phyloP scores from a whole-genome alignment of 352 stramenopile species.

The Pythium rhizo-oryzae region DNA sequence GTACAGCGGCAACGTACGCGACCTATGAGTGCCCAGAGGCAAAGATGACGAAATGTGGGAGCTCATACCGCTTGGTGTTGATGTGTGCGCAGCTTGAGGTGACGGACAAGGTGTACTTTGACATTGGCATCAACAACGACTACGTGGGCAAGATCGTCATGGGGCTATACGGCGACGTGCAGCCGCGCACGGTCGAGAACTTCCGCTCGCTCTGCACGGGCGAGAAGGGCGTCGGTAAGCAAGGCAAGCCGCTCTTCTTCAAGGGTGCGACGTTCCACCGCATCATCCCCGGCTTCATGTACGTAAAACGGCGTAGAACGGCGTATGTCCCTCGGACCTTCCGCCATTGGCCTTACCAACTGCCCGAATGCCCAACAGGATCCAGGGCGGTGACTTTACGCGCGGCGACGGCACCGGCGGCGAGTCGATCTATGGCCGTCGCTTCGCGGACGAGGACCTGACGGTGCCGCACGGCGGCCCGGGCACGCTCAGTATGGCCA shows the following conservation, averaged over 20 bases:
- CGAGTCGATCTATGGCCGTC: conserved; percentile 93
- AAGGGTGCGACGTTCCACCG: conserved; percentile 98
- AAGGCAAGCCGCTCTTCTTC: conserved; percentile 94
- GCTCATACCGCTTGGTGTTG: neutral
- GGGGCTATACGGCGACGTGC: conserved; percentile 96
- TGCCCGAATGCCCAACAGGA: too few species aligned
- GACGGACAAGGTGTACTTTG: conserved; percentile 97
- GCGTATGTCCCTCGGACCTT: too few species aligned
- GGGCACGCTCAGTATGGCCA: conserved; percentile 98
- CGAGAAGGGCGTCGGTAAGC: conserved; percentile 92
- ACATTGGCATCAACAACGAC: conserved; percentile 94
- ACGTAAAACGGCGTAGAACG: too few species aligned
- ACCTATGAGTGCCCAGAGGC: neutral
- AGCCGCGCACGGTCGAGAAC: conserved; percentile 98
- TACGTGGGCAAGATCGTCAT: conserved; percentile 93
- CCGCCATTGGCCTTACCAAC: too few species aligned
- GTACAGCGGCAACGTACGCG: conserved; percentile 52
- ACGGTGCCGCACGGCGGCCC: conserved; percentile 88
- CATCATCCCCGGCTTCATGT: conserved; percentile 99
- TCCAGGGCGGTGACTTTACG: conserved; percentile 98
- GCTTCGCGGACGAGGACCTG: conserved; percentile 98
- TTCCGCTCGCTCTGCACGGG: conserved; percentile 98
- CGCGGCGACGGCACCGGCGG: conserved; percentile 94
- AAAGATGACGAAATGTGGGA: neutral
- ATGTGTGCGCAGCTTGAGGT: conserved; percentile 35